These are phyloP conservation scores for Phytophthora macrochlamydospora DNA, from an alignment of 352 stramenopile species.

Conservation along the genomic window DNA sequence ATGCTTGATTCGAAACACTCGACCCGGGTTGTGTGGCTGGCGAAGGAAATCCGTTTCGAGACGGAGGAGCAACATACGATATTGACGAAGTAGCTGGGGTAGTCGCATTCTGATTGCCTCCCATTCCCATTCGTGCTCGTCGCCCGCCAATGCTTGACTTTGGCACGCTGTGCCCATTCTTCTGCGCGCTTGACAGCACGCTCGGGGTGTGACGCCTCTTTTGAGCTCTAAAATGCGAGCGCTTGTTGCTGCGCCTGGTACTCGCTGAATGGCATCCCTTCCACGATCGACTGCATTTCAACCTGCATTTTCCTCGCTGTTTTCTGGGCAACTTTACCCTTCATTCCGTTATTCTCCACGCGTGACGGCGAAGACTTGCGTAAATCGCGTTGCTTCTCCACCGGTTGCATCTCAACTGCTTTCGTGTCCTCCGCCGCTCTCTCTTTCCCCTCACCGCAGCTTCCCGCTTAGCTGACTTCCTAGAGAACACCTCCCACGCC, in stretches of 20 bases:
- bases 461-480: constrained; percentile 19
- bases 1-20: constrained; percentile 5
- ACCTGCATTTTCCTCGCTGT: constrained; percentile 12
- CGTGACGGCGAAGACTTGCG: constrained; percentile 1
- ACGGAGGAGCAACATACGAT: constrained; percentile 21
- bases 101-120: constrained; percentile 14
- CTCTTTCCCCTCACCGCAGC: background rate
- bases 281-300: constrained; percentile 30
- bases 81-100: constrained; percentile 7
- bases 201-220: constrained; percentile 26
- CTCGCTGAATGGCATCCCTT: constrained; percentile 50
- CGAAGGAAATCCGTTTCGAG: constrained; percentile 26
- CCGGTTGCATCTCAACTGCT: background rate
- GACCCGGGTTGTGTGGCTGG: constrained; percentile 16
- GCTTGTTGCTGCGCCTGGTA: constrained; percentile 58
- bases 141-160: constrained; percentile 17
- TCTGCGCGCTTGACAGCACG: constrained; percentile 12
- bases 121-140: constrained; percentile 29
- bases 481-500: constrained; percentile 20
- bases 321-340: constrained; percentile 7
- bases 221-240: constrained; percentile 44
- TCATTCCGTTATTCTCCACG: background rate
- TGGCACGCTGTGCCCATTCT: constrained; percentile 2
- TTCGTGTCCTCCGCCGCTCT: too few relatives aligned
- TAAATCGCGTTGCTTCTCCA: background rate